These are phyloP conservation scores for Penicillium steckii DNA, from an alignment of 495 filamentous ascomycete species.

Conservation along the genomic window DNA sequence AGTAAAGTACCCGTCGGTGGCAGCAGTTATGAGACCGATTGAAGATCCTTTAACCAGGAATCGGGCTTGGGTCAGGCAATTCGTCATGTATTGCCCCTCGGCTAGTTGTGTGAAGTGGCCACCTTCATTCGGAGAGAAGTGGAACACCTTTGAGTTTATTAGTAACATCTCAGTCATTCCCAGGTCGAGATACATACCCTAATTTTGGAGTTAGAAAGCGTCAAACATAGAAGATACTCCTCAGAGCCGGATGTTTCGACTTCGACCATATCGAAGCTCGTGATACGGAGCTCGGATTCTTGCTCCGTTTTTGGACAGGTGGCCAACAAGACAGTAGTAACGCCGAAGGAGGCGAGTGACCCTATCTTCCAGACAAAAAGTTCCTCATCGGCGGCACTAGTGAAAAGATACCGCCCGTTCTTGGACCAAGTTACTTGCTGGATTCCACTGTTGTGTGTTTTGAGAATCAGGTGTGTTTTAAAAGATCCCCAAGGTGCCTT, in stretches of 20 bases:
- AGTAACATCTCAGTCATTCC: background rate
- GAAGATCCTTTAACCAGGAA: conserved; percentile 37
- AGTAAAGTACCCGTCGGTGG: conserved; percentile 61
- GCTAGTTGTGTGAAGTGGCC: conserved; percentile 54
- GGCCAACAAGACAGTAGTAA: conserved; percentile 63
- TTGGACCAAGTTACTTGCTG: conserved; percentile 76
- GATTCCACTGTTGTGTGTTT: conserved; percentile 77
- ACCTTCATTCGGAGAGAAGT: conserved; percentile 46
- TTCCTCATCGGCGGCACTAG: conserved; percentile 82
- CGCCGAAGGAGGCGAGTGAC: conserved; percentile 48
- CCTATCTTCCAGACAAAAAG: conserved; percentile 79
- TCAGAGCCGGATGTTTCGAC: conserved; percentile 26
- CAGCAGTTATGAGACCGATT: conserved; percentile 52
- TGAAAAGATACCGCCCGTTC: conserved; percentile 68
- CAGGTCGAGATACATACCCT: conserved; percentile 38
- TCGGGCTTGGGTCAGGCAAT: conserved; percentile 73
- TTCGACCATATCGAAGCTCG: conserved; percentile 62
- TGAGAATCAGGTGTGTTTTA: conserved; percentile 59
- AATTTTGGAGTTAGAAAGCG: conserved; percentile 76
- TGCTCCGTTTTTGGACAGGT: conserved; percentile 56
- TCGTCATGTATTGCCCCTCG: conserved; percentile 66
- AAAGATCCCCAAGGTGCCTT: conserved; percentile 35
- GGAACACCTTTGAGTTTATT: conserved; percentile 47
- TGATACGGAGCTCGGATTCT: conserved; percentile 73
- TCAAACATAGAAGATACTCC: conserved; percentile 58